These are phyloP conservation scores for Pseudogymnoascus sp. DNA, from an alignment of 2,329 filamentous ascomycete genomes.

Conservation along the genomic window DNA sequence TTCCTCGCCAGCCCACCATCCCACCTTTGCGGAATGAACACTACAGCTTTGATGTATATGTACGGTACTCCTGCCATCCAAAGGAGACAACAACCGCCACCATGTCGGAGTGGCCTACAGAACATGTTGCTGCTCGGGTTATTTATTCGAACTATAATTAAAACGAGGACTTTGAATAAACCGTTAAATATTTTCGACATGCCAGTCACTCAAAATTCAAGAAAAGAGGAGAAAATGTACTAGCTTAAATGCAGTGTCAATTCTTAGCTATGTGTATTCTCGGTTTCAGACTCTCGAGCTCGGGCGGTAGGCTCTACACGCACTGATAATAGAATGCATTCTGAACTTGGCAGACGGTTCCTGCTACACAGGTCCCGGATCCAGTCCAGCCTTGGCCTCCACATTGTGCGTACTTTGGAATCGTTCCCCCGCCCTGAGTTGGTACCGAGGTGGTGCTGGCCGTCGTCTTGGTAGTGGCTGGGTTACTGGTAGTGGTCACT, in stretches of 20 bases:
- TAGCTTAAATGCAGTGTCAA: background rate
- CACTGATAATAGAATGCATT: background rate
- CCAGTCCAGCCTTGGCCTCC: background rate
- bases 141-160: background rate
- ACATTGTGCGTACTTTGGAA: conserved; percentile 11
- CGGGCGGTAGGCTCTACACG: background rate
- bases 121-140: background rate
- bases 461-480: conserved; percentile 4
- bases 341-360: background rate
- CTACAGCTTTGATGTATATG: too few species aligned
- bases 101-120: too few species aligned
- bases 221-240: background rate
- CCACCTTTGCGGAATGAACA: too few species aligned
- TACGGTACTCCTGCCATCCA: too few species aligned
- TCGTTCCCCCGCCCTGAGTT: background rate
- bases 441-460: background rate
- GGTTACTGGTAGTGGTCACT: conserved; percentile 3
- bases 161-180: background rate
- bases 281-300: background rate
- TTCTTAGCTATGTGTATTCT: background rate
- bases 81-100: too few species aligned
- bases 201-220: background rate
- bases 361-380: background rate
- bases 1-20: too few species aligned
- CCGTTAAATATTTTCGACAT: background rate